Percentiles rank a stretch among this genome's conserved stretches.
phyloP scores from a whole-genome alignment of 768 basidiomycete species.

The Calocera cornea region DNA sequence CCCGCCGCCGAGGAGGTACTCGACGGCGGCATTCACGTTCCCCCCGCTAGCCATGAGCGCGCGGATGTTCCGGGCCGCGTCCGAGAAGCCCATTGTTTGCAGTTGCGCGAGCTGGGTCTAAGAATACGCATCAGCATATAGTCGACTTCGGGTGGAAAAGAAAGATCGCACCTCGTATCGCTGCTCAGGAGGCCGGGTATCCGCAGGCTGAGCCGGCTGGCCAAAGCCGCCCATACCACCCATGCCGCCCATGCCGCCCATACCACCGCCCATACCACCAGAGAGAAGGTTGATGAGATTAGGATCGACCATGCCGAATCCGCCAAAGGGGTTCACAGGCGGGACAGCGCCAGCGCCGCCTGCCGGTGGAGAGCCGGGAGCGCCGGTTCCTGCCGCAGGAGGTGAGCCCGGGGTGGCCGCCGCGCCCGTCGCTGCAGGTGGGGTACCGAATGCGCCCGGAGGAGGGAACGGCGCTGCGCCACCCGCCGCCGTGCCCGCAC shows the following conservation, averaged over 20 bases:
- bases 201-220: slow-evolving; percentile 40
- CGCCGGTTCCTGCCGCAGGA: slow-evolving; percentile 1
- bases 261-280: slow-evolving; percentile 17
- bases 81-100: slow-evolving; percentile 88
- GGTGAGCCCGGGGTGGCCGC: not conserved
- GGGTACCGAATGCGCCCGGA: slow-evolving; percentile 15
- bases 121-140: not conserved
- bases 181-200: slow-evolving; percentile 74
- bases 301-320: not conserved
- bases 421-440: not conserved
- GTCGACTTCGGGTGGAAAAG: not conserved
- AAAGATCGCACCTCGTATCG: slow-evolving; percentile 59
- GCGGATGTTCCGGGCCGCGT: slow-evolving; percentile 78
- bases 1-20: slow-evolving; percentile 77
- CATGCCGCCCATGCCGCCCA: slow-evolving; percentile 11
- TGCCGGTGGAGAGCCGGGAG: slow-evolving; percentile 10
- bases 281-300: slow-evolving; percentile 12
- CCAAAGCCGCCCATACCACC: slow-evolving; percentile 21
- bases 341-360: slow-evolving; percentile 9
- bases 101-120: slow-evolving; percentile 51
- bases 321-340: slow-evolving; percentile 6
- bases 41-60: slow-evolving; percentile 87
- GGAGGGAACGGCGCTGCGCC: slow-evolving; percentile 11
- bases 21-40: slow-evolving; percentile 81
- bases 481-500: slow-evolving; percentile 10